phyloP scores from a whole-genome alignment of 176 grass and related monocot genomes.

The Leersia perrieri region DNA sequence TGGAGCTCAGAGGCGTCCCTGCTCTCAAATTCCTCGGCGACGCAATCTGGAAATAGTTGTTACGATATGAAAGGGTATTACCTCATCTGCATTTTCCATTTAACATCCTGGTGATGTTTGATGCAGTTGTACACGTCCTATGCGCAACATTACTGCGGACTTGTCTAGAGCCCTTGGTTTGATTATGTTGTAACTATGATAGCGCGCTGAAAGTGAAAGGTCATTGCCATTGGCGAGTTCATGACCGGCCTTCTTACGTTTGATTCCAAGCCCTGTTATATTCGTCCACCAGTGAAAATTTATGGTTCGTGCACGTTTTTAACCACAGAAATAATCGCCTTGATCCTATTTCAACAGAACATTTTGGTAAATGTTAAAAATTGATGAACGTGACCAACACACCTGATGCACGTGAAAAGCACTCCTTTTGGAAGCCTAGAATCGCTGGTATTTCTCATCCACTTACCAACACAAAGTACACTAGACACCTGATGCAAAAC shows the following conservation, averaged over 20 bases:
- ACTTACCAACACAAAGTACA: no score
- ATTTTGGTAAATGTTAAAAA: background rate
- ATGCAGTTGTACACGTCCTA: background rate
- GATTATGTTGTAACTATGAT: background rate
- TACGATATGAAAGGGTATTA: background rate
- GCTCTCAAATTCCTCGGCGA: conserved; percentile 56
- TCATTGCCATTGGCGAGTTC: background rate
- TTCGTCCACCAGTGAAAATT: background rate
- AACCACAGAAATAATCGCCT: background rate
- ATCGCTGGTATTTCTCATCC: background rate
- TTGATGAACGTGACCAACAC: background rate
- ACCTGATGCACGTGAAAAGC: background rate
- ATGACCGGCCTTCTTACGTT: background rate
- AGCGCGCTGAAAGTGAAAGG: background rate
- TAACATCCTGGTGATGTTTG: background rate
- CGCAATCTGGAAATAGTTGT: conserved; percentile 46
- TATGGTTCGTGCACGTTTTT: background rate
- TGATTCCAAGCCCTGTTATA: background rate
- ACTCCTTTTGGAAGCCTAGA: background rate
- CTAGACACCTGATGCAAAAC: background rate
- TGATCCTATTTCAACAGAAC: background rate
- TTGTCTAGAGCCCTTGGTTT: background rate
- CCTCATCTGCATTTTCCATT: background rate
- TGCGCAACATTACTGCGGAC: background rate
- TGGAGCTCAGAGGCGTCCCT: conserved; percentile 57